Conservation (phyloP, 345 rosid species). For the Populus deltoides region DNA sequence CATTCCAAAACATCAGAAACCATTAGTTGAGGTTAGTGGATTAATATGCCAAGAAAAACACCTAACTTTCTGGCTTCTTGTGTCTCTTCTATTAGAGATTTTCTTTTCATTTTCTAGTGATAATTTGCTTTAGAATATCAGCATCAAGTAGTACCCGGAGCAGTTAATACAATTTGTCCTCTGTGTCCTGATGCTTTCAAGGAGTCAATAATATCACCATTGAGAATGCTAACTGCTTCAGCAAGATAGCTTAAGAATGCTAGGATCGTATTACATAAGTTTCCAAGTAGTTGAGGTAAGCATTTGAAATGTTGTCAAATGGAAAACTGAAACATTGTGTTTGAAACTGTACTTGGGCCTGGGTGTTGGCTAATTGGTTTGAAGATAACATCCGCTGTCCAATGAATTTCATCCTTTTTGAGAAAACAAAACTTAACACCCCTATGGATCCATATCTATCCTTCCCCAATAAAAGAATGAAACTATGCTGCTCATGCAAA, state of each 20-base stretch:
- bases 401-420: too few relatives aligned
- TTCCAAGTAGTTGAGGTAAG: not conserved
- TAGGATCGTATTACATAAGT: not conserved
- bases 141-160: not conserved
- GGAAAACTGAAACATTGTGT: too few relatives aligned
- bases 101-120: not conserved
- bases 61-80: not conserved
- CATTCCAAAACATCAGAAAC: conserved; percentile 37
- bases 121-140: not conserved
- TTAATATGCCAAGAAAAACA: not conserved
- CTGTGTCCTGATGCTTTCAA: not conserved
- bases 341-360: not conserved
- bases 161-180: not conserved
- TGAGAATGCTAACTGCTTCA: not conserved
- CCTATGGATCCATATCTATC: too few relatives aligned
- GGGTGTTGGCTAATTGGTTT: not conserved
- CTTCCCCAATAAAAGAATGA: too few relatives aligned
- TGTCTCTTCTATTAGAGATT: conserved; percentile 1
- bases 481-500: too few relatives aligned
- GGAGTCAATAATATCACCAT: not conserved
- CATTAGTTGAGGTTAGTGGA: conserved; percentile 32
- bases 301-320: too few relatives aligned
- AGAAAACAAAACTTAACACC: too few relatives aligned
- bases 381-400: too few relatives aligned
- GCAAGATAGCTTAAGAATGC: not conserved